Evolutionary conservation across 2,329 filamentous ascomycete species (phyloP), one percentile per base, ranked within the genome.

Genomic region (Cercospora sesami): DNA sequence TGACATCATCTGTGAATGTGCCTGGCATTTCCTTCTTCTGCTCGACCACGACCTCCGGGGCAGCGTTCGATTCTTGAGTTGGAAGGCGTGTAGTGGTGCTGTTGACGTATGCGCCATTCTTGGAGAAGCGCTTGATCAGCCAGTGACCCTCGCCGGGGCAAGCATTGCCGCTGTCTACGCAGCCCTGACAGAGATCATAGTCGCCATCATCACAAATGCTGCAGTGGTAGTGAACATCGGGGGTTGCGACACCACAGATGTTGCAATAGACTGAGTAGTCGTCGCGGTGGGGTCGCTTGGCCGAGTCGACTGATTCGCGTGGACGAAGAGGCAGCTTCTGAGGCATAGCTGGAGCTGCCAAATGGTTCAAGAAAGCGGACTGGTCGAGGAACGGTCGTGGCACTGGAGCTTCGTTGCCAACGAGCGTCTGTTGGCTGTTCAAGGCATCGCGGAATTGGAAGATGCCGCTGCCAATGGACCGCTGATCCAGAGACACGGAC

Each of bases 261-360:
- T 99, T 98, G 87, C 95, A 99, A 84, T 92, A 96, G 55, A 99
- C 93, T 12, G 91, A 91, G 80, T 94, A 97, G 76, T 76, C 57
- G 78, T 79, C 62, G 77, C 73, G 31, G 78, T 78, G 59, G 74
- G 73, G 72, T 75, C 78, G 36, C 64, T 60, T 63, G 28, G 77
- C 75, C 75, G 69, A 36, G 72, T 58, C 72, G 45, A 69, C 65
- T n/a, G 74, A 73, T 64, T 79, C 77, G 71, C 81, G 81, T 60
- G 79, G 78, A 57, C 80, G 81, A 74, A 82, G 77, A 21, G 78
- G 78, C 53, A 81, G 76, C 64, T 58, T 74, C 74, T 63, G 79
- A 18, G 66, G 58, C 53, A 48, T 57, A 2, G 42, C 61, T 31
- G 66, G 65, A 53, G 66, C 67, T 18, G 68, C 70, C 23, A 73